phyloP scores from a whole-genome alignment of 106 monocot genomes.

The Triglochin maritima region DNA sequence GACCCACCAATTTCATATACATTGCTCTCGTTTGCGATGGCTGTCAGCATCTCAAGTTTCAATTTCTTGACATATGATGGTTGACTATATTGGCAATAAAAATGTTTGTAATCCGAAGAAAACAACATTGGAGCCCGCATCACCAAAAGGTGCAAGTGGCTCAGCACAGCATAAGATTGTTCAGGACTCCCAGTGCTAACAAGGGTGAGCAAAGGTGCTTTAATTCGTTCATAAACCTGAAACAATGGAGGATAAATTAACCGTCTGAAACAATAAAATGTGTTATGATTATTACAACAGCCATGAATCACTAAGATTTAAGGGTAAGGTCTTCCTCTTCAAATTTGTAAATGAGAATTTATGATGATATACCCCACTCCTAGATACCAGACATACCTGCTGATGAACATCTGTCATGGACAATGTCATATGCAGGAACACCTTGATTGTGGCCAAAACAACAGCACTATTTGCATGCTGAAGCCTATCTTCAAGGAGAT shows the following conservation, averaged over 20 bases:
- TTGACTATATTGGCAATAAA: conserved; percentile 90
- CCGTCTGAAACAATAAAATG: not conserved
- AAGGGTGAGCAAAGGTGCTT: conserved; percentile 92
- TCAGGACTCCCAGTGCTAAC: conserved; percentile 92
- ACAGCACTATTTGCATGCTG: conserved; percentile 99
- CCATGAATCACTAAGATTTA: not conserved
- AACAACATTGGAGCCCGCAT: conserved; percentile 98
- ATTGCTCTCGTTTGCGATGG: conserved; percentile 97
- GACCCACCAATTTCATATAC: conserved; percentile 93
- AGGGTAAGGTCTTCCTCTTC: not conserved
- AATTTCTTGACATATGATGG: conserved; percentile 98
- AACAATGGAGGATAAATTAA: not conserved
- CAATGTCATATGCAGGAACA: conserved; percentile 93
- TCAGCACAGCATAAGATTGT: conserved; percentile 91
- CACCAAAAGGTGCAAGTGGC: conserved; percentile 90
- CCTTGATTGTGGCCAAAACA: conserved; percentile 90
- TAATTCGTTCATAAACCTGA: conserved; percentile 97
- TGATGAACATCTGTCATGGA: conserved; percentile 99
- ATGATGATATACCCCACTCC: too few relatives aligned
- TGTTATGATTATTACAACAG: not conserved
- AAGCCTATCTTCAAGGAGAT: conserved; percentile 98
- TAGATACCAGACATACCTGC: conserved; percentile 36
- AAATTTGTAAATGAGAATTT: not conserved
- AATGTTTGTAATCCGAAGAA: conserved; percentile 95
- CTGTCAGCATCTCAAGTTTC: conserved; percentile 99